Evolutionary conservation across 2,329 filamentous ascomycete genomes (phyloP), one percentile per base, ranked within the genome.

Genomic region (Alternaria sp.): DNA sequence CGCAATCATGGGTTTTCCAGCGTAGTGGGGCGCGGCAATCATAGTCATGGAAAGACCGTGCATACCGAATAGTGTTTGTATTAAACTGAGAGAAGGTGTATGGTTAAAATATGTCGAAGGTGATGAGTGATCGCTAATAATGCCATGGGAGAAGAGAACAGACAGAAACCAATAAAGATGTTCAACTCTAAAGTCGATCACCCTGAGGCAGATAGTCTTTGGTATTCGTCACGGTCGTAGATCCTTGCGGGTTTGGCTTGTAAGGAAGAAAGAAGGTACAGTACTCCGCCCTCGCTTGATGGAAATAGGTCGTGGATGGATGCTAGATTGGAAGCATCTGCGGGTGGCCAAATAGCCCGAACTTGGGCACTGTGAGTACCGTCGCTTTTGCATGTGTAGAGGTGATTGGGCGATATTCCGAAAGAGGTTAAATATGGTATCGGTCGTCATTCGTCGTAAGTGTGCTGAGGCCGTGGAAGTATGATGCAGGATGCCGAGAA

Each of bases 201-300:
- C 77, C 77, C 72, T 79, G 75, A 74, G 77, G 77, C 70, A 70
- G 67, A 78, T 78, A 77, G 74, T 79, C 75, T 79, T 79, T 71
- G 74, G 67, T 77, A 67, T 69, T 79, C 77, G 70, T 78, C 63
- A 76, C 75, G 70, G 73, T 78, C 76, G 70, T 78, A 59, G 62
- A 68, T 74, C 69, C 74, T 76, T 70, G 69, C 69, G 73, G 71
- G 64, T 59, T 59, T 62, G 67, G 52, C 59, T 67, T 69, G 63
- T 70, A 58, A 71, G 72, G 71, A 76, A 66, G 68, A 62, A 62
- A 58, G 52, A 70, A 64, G 56, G 28, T 65, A 64, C 62, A 74
- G 61, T 68, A 58, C 59, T 68, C 74, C 69, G 65, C 72, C 73
- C 62, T 59, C 57, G 59, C 57, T 62, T 54, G 52, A 57, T 63